Percentiles rank a stretch among this genome's conserved stretches.
Conservation (phyloP, 192 early-diverging fungal genomes). For the Rhizophlyctis rosea region DNA sequence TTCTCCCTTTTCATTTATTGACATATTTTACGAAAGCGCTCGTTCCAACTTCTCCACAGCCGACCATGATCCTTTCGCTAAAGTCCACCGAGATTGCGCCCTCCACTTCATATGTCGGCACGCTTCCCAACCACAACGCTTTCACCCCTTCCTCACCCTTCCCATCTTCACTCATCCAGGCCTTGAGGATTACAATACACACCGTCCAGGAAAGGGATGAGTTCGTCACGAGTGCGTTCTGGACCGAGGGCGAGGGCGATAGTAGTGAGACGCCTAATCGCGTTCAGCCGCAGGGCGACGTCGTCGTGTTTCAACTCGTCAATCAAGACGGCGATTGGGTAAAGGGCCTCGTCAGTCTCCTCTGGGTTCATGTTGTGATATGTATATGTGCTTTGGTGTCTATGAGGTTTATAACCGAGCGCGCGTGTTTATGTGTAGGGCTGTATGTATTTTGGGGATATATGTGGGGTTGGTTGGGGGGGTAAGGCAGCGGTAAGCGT, state of each 20-base stretch:
- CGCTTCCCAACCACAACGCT: neutral
- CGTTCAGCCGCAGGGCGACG: conserved; percentile 75
- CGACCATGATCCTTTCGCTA: no score
- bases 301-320: conserved; percentile 95
- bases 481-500: no score
- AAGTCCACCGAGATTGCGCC: no score
- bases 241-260: conserved; percentile 92
- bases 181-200: conserved; percentile 8
- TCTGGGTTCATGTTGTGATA: conserved; percentile 11
- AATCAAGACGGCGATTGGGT: conserved; percentile 86
- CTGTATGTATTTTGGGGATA: no score
- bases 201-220: conserved; percentile 98
- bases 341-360: conserved; percentile 58
- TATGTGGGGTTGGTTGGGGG: no score
- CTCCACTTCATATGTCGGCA: neutral
- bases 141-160: neutral
- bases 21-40: no score
- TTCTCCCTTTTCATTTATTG: no score
- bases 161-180: neutral
- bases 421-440: no score
- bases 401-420: no score
- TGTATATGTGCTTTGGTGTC: no score
- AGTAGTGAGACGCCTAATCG: conserved; percentile 73
- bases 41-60: no score
- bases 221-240: conserved; percentile 91